These are phyloP conservation scores for Colletotrichum sojae DNA, from an alignment of 2,329 filamentous ascomycete genomes.

Conservation along the genomic window DNA sequence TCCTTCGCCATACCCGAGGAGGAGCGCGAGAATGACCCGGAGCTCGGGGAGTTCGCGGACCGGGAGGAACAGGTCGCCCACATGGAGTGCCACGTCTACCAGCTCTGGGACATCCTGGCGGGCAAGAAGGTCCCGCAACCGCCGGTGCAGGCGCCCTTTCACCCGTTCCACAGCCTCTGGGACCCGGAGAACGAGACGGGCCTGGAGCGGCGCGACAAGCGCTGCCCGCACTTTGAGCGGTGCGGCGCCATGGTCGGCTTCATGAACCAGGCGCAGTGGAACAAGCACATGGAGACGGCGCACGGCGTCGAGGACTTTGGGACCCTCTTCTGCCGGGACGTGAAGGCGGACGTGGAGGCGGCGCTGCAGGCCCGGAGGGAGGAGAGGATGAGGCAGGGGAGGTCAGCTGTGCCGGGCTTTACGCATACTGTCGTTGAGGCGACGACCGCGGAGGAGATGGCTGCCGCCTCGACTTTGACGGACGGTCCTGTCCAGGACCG, in stretches of 20 bases:
- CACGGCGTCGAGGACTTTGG: slow-evolving; percentile 35
- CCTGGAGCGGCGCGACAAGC: slow-evolving; percentile 40
- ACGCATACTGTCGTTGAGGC: not conserved
- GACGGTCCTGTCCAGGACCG: too few species aligned
- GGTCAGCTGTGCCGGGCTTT: slow-evolving; percentile 16
- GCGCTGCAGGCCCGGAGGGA: not conserved
- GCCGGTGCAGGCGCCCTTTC: slow-evolving; percentile 28
- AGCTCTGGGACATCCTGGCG: slow-evolving; percentile 37
- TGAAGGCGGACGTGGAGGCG: not conserved
- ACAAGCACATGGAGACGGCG: slow-evolving; percentile 31
- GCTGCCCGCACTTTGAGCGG: slow-evolving; percentile 39
- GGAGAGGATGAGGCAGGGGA: slow-evolving; percentile 28
- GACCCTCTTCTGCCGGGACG: not conserved
- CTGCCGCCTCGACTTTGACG: not conserved
- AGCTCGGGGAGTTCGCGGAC: slow-evolving; percentile 5
- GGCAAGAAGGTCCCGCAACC: not conserved
- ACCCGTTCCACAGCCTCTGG: slow-evolving; percentile 37
- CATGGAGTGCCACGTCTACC: slow-evolving; percentile 42
- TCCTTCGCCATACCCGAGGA: slow-evolving; percentile 30
- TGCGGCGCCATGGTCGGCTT: slow-evolving; percentile 42
- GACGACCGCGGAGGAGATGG: not conserved
- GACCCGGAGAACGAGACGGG: slow-evolving; percentile 31
- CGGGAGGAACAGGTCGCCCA: slow-evolving; percentile 33
- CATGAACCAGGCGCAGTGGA: slow-evolving; percentile 41
- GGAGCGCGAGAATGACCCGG: not conserved